Evolutionary conservation across 1,139 yeast genomes (phyloP).

Genomic region (Yamadazyma oceani): DNA sequence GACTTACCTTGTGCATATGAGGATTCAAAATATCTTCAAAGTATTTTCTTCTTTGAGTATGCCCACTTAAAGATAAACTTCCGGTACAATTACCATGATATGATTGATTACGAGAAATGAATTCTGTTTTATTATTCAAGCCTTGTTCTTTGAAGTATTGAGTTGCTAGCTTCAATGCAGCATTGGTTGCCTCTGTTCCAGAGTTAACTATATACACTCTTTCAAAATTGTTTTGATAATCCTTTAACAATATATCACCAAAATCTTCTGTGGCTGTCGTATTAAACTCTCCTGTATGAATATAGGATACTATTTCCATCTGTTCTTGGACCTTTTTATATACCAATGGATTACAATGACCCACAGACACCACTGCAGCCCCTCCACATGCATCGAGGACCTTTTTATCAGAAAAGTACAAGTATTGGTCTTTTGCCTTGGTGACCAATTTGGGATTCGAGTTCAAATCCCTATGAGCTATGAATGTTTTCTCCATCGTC

Average conservation of each 20-base stretch:
- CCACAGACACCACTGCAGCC: conserved; percentile 61
- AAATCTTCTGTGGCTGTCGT: conserved; percentile 47
- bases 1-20: conserved; percentile 39
- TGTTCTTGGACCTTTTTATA: conserved; percentile 45
- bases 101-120: conserved; percentile 50
- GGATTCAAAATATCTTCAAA: conserved; percentile 38
- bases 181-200: conserved; percentile 61
- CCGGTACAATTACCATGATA: conserved; percentile 62
- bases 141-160: conserved; percentile 53
- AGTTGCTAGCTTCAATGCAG: conserved; percentile 52
- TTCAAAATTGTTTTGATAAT: conserved; percentile 46
- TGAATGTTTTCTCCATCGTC: too few relatives aligned
- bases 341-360: conserved; percentile 54
- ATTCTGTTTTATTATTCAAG: conserved; percentile 43
- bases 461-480: not conserved
- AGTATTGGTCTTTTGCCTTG: not conserved
- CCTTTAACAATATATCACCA: conserved; percentile 47
- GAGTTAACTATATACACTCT: conserved; percentile 55
- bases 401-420: not conserved
- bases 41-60: conserved; percentile 33
- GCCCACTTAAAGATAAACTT: conserved; percentile 47
- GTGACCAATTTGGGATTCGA: not conserved
- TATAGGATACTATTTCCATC: conserved; percentile 41
- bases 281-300: conserved; percentile 39
- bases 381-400: conserved; percentile 58